phyloP scores from a whole-genome alignment of 192 early-diverging fungal species.

The Linnemannia zychae region DNA sequence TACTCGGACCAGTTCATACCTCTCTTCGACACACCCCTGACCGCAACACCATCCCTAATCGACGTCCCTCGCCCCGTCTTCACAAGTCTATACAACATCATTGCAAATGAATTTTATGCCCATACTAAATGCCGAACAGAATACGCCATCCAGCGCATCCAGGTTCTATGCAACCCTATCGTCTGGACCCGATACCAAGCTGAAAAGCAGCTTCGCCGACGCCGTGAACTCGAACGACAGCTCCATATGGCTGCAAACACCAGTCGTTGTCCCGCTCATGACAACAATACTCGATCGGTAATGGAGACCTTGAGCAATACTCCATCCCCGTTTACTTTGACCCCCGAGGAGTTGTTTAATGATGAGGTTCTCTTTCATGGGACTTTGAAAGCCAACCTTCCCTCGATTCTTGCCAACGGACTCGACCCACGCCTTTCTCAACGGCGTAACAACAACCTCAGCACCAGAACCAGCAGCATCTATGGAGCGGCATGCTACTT shows the following conservation, averaged over 20 bases:
- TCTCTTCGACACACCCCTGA: conserved; percentile 13
- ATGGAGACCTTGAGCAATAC: background rate
- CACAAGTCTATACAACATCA: background rate
- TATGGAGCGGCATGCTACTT: conserved; percentile 43
- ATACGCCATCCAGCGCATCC: conserved; percentile 30
- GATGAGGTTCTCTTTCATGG: conserved; percentile 53
- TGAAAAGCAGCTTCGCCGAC: conserved; percentile 30
- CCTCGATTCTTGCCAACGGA: conserved; percentile 37
- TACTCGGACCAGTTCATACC: conserved; percentile 25
- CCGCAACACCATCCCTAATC: background rate
- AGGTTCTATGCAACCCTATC: conserved; percentile 28
- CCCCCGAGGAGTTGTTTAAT: conserved; percentile 12
- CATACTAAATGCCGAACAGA: conserved; percentile 20
- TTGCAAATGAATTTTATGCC: conserved; percentile 23
- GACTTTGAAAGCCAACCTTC: conserved; percentile 11
- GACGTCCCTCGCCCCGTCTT: background rate
- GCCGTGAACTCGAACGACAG: background rate
- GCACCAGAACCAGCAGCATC: too few species aligned
- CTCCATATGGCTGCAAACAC: background rate
- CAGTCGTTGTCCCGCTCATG: background rate
- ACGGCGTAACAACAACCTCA: conserved; percentile 21
- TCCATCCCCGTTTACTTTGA: background rate
- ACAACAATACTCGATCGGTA: background rate
- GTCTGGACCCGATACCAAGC: conserved; percentile 41
- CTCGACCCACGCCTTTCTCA: conserved; percentile 38